Percentiles rank a stretch among this genome's conserved stretches.
Conservation (phyloP, 2,329 filamentous ascomycete genomes). For the Alternaria longipes region DNA sequence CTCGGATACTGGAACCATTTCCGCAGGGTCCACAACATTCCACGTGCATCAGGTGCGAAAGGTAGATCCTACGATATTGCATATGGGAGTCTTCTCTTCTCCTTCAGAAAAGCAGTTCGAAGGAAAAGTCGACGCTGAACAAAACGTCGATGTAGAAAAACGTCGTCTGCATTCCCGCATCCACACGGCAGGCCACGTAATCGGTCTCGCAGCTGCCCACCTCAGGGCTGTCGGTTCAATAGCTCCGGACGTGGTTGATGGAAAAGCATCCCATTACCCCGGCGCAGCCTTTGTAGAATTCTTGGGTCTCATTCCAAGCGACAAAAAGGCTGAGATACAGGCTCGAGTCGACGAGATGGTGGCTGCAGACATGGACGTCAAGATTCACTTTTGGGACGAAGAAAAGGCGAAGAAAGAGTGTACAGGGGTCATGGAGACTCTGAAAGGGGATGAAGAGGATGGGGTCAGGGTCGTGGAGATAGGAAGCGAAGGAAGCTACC, state of each 20-base stretch:
- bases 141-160: conserved; percentile 65
- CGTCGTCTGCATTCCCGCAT: conserved; percentile 71
- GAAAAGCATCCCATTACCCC: conserved; percentile 77
- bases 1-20: conserved; percentile 70
- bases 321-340: conserved; percentile 62
- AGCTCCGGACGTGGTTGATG: conserved; percentile 64
- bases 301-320: conserved; percentile 69
- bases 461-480: conserved; percentile 72
- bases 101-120: not conserved
- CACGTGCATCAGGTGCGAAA: conserved; percentile 67
- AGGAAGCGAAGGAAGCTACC: conserved; percentile 73
- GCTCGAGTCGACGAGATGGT: conserved; percentile 67
- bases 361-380: conserved; percentile 45
- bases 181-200: conserved; percentile 78
- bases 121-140: not conserved
- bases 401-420: conserved; percentile 62
- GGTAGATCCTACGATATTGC: conserved; percentile 66
- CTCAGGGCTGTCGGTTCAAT: conserved; percentile 59
- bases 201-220: conserved; percentile 72
- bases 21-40: conserved; percentile 53
- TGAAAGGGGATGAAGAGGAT: conserved; percentile 45
- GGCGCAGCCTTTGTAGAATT: conserved; percentile 75
- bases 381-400: conserved; percentile 74
- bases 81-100: conserved; percentile 67
- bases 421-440: conserved; percentile 51